Evolutionary conservation across 768 basidiomycete genomes (phyloP), one percentile per base, ranked within the genome.

Genomic region (Naematelia encephala): DNA sequence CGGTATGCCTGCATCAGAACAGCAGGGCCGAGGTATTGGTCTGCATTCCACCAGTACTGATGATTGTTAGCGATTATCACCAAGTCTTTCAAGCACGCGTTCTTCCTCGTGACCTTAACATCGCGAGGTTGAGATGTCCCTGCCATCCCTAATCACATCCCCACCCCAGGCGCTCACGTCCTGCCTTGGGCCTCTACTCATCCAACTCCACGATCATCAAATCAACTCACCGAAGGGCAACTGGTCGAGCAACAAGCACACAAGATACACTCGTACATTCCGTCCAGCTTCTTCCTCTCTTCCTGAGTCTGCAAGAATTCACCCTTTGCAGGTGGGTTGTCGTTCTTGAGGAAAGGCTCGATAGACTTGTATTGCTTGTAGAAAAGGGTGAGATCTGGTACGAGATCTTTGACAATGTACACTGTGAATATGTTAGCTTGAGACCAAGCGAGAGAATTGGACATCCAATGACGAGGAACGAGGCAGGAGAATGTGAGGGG

Each of bases 341-440:
- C 88, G 78, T 91, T 92, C 82, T 94, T 87, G 34, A 97, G 83
- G 82, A 86, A 98, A 3, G 94, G 94, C 78, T 99, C 87, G 78
- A 99, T 94, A 16, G 92, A 93, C 80, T 98, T 98, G 88, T 99
- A 98, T 77, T 99, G 96, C 79, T 98, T 97, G 86, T 75, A 72
- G 63, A 78, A 76, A 51, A 67, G 65, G 57, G 79, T 79, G 61
- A 81, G 73, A 70, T 80, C 80, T 55, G 81, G 90, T 1, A 99
- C 93, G 72, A 99, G 87, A 80, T 99, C 96, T 82, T 98, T 97
- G 79, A 98, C 91, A 74, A 97, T 84, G 80, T 94, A 96, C 93
- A 96, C 93, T 94, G 76, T 11, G 30, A n/a, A n/a, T 1, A 44
- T 54, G 39, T 30, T 23, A 57, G 48, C 50, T 14, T 16, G 51